Evolutionary conservation across 148 eudicot genomes (phyloP).

Genomic region (Polygonum maritimum): DNA sequence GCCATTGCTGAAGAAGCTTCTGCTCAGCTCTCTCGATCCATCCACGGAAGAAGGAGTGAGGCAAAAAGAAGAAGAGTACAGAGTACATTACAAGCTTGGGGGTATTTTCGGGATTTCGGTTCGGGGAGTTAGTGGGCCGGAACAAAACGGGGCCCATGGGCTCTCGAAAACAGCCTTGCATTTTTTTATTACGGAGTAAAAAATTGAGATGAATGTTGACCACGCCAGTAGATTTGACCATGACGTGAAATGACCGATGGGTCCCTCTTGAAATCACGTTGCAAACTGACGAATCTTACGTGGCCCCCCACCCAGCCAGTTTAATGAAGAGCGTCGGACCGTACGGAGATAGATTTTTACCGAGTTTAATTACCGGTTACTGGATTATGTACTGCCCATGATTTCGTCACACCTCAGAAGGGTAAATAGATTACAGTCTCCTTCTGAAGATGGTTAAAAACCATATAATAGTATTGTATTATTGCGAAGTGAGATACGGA

Average conservation of each 20-base stretch:
- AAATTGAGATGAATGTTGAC: background rate
- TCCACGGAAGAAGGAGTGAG: background rate
- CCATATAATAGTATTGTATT: too few relatives aligned
- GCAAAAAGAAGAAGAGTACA: background rate
- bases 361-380: background rate
- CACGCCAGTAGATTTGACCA: background rate
- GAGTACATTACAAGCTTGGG: background rate
- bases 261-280: background rate
- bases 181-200: background rate
- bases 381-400: background rate
- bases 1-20: constrained; percentile 1
- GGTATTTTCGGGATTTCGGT: background rate
- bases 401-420: background rate
- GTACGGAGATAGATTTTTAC: background rate
- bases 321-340: background rate
- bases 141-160: background rate
- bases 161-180: too few relatives aligned
- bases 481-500: too few relatives aligned
- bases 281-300: background rate
- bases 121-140: background rate
- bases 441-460: too few relatives aligned
- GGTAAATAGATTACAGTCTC: too few relatives aligned
- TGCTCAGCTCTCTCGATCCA: background rate
- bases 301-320: background rate
- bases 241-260: background rate